Evolutionary conservation across 75 land plant species (phyloP), one percentile per base, ranked within the genome.

Genomic region (Picea glauca): DNA sequence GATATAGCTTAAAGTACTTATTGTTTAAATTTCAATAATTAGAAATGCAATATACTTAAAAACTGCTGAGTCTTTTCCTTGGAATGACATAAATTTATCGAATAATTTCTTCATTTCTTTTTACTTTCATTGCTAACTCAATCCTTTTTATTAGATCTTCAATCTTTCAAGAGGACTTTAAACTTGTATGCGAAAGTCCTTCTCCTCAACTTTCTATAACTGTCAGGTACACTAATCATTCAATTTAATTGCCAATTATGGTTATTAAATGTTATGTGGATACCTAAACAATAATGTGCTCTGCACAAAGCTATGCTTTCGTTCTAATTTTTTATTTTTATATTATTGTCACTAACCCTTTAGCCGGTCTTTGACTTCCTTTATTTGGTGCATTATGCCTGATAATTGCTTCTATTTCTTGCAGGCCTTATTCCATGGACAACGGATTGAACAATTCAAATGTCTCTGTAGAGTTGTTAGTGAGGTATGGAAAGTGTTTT

Each of bases 151-250:
- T 56, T 79, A 96, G 99, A 84, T 80, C 85, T 78, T 87, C 99
- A 5, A 96, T 94, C 70, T 94, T 96, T 82, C 92, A 92, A 86
- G 97, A 94, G 11, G 99, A 96, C 58, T 88, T 91, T 77, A 85
- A 87, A 60, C 67, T 96, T 76, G 80, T 92, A 26, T 85, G 92
- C 15, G 95, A 91, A 54, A 72, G 90, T 31, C 82, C 89, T 76
- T 80, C 78, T 20, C 66, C 89, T 43, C 90, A 92, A 80, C 77
- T 90, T 63, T 67, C 65, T 31, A 85, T 96, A 60, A 88, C 87
- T 75, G 83, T 94, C 77, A 86, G 93, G 98, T 90, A 73, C 74
- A 50, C 17, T 46, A 9, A n/a, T 73, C n/a, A 12, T n/a, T 60
- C 8, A 46, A 31, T 17, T 26, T 6, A 57, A 4, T 46, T 67